A percentile compares a stretch with the other conserved stretches of the same genome.
These are phyloP conservation scores for Lagenidium sp. DNA, from an alignment of 352 stramenopile species.

Conservation along the genomic window DNA sequence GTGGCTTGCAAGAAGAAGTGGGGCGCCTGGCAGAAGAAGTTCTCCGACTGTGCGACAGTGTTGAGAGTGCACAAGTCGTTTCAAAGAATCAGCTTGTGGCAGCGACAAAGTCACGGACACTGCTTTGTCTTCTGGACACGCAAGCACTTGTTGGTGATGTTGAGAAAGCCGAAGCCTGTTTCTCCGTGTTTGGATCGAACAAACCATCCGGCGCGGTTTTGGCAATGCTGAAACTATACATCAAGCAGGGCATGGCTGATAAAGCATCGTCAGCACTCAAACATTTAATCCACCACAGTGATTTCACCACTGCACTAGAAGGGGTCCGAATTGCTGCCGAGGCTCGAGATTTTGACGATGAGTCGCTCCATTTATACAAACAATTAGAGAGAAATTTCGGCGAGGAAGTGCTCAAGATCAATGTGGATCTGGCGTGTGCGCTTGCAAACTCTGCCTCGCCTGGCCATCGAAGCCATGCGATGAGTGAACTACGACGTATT, in stretches of 20 bases:
- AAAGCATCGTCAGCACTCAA: constrained; percentile 38
- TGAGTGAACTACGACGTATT: constrained; percentile 33
- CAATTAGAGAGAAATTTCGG: constrained; percentile 54
- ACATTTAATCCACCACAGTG: no score
- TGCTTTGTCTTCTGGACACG: constrained; percentile 41
- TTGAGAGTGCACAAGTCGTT: constrained; percentile 27
- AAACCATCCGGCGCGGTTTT: constrained; percentile 21
- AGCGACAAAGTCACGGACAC: constrained; percentile 30
- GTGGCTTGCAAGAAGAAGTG: constrained; percentile 24
- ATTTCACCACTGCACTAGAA: constrained; percentile 28
- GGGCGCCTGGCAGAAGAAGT: constrained; percentile 49
- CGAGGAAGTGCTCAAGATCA: constrained; percentile 41
- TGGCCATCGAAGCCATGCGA: constrained; percentile 18
- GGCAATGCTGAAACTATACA: constrained; percentile 50
- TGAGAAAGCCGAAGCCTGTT: constrained; percentile 54
- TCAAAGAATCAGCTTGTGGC: constrained; percentile 10
- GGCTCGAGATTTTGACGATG: constrained; percentile 30
- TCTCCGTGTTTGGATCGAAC: constrained; percentile 10
- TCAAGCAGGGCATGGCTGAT: constrained; percentile 29
- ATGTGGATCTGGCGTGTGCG: constrained; percentile 52
- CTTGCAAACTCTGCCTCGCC: constrained; percentile 25
- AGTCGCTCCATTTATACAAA: constrained; percentile 49
- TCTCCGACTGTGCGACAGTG: constrained; percentile 37
- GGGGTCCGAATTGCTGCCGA: constrained; percentile 37
- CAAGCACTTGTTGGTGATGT: constrained; percentile 35